These are phyloP conservation scores for Beauveria medogensis DNA, from an alignment of 2,329 filamentous ascomycete genomes.

Conservation along the genomic window DNA sequence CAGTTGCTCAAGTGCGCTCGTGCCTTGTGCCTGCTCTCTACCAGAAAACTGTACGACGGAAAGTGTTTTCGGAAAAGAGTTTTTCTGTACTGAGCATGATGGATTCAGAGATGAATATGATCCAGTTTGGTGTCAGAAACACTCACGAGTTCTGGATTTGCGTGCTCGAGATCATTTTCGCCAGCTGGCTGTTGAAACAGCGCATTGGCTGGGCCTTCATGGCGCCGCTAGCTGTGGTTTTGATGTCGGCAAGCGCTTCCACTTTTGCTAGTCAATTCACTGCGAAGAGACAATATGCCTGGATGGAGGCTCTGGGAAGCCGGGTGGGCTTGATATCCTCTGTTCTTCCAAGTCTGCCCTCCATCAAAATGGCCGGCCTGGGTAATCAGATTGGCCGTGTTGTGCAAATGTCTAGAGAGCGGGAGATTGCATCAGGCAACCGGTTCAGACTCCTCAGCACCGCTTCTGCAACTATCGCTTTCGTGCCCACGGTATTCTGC, in stretches of 20 bases:
- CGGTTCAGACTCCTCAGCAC: slow-evolving; percentile 18
- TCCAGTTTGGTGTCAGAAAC: not conserved
- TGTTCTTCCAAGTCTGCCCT: slow-evolving; percentile 20
- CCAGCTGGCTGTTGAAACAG: slow-evolving; percentile 23
- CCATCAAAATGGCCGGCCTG: slow-evolving; percentile 22
- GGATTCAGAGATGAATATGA: slow-evolving; percentile 4
- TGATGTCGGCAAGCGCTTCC: slow-evolving; percentile 13
- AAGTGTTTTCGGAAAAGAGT: not conserved
- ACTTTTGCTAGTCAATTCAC: slow-evolving; percentile 15
- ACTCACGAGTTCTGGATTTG: slow-evolving; percentile 28
- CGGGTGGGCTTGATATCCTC: slow-evolving; percentile 17
- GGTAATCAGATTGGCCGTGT: slow-evolving; percentile 14
- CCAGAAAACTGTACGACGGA: slow-evolving; percentile 1
- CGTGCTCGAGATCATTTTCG: slow-evolving; percentile 23
- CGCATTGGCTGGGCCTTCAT: slow-evolving; percentile 24
- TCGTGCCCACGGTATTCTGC: slow-evolving; percentile 23
- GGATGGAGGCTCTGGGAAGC: slow-evolving; percentile 22
- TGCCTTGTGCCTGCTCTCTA: slow-evolving; percentile 5
- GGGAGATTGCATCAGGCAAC: slow-evolving; percentile 16
- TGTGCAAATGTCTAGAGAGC: slow-evolving; percentile 13
- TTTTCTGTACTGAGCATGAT: not conserved
- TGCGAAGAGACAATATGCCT: slow-evolving; percentile 18
- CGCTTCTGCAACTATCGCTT: slow-evolving; percentile 20
- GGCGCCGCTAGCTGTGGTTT: slow-evolving; percentile 22
- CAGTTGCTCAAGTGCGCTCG: not conserved